phyloP scores from a whole-genome alignment of 1,139 yeast species.

The Magnusiomyces paraingens region DNA sequence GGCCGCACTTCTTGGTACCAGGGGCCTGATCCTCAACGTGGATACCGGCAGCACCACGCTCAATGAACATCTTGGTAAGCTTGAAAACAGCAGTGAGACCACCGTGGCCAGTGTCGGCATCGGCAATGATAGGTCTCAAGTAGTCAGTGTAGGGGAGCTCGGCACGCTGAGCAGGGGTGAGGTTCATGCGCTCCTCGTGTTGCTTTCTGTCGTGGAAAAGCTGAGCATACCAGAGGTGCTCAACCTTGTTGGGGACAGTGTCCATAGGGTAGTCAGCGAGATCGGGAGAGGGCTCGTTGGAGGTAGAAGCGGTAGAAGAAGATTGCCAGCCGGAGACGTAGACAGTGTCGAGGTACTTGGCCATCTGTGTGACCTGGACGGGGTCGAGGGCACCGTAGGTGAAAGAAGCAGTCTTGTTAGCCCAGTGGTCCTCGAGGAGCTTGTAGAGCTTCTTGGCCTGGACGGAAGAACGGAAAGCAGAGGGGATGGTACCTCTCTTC shows the following conservation, averaged over 20 bases:
- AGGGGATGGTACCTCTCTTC: conserved; percentile 72
- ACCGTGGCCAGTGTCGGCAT: conserved; percentile 98
- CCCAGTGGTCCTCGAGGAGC: conserved; percentile 64
- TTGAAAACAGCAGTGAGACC: conserved; percentile 95
- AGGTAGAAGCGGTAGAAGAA: conserved; percentile 93
- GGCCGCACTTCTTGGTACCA: conserved; percentile 97
- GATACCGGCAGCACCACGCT: conserved; percentile 98
- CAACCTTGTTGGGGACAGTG: conserved; percentile 97
- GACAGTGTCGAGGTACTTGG: conserved; percentile 84
- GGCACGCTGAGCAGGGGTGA: conserved; percentile 57
- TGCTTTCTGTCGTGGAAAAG: conserved; percentile 96
- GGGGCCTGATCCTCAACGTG: conserved; percentile 99
- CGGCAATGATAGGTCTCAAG: conserved; percentile 91
- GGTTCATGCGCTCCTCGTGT: conserved; percentile 69
- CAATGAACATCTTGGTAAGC: conserved; percentile 92
- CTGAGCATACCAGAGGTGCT: conserved; percentile 95
- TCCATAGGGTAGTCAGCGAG: conserved; percentile 98
- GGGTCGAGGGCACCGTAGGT: conserved; percentile 98
- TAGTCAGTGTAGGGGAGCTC: conserved; percentile 60
- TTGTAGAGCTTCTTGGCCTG: conserved; percentile 79
- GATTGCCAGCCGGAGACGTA: conserved; percentile 99
- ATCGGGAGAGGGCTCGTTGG: conserved; percentile 97
- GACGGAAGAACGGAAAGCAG: conserved; percentile 65
- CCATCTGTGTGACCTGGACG: conserved; percentile 94
- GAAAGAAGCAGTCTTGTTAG: conserved; percentile 68